Conservation (phyloP, 2,329 filamentous ascomycete species). For the Fusarium sp. region DNA sequence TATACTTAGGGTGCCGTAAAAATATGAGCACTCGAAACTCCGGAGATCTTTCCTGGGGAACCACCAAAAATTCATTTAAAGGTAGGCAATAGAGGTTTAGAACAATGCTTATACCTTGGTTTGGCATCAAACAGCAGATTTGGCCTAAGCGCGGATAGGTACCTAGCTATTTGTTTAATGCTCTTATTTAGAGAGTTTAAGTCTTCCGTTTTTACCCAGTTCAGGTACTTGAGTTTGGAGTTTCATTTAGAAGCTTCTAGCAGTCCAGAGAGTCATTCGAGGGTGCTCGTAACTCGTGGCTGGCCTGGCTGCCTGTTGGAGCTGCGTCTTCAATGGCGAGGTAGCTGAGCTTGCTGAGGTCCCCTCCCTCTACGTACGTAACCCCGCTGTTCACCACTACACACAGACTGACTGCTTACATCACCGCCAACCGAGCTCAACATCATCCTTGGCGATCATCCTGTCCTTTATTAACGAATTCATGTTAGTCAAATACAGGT, state of each 20-base stretch:
- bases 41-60: not conserved
- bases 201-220: not conserved
- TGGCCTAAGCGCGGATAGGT: not conserved
- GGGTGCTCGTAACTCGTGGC: not conserved
- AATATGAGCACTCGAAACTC: too few species aligned
- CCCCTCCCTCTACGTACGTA: not conserved
- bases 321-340: not conserved
- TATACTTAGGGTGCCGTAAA: not conserved
- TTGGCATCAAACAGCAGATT: not conserved
- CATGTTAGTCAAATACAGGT: not conserved
- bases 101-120: not conserved
- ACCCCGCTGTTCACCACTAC: constrained; percentile 22
- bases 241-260: constrained; percentile 15
- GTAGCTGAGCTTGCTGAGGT: too few species aligned
- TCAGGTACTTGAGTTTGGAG: not conserved
- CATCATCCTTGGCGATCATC: constrained; percentile 10
- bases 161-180: not conserved
- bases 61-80: not conserved
- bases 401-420: constrained; percentile 26
- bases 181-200: not conserved
- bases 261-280: not conserved
- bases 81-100: not conserved
- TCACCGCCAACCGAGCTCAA: constrained; percentile 28
- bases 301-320: constrained; percentile 15
- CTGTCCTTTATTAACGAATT: not conserved